These are phyloP conservation scores for Blastocystis sp. DNA, from an alignment of 352 stramenopile genomes.

Conservation along the genomic window DNA sequence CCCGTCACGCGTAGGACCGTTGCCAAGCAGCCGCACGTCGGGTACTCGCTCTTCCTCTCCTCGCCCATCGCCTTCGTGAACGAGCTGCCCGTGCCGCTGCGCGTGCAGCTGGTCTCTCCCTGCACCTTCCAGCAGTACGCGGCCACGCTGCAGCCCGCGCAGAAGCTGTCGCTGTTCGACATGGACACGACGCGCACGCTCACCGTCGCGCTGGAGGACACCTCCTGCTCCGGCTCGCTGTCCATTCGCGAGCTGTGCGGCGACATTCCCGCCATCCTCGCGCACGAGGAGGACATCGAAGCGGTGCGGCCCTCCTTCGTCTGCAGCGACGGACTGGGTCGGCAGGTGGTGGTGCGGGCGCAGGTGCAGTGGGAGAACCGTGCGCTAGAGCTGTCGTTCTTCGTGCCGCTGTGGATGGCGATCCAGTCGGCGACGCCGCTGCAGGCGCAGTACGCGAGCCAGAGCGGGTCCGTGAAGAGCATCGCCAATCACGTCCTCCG, in stretches of 20 bases:
- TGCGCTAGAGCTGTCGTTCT: not conserved
- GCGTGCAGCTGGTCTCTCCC: not conserved
- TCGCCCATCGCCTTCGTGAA: conserved; percentile 17
- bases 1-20: not conserved
- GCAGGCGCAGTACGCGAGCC: not conserved
- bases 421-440: not conserved
- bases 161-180: conserved; percentile 15
- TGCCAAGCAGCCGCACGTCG: conserved; percentile 1
- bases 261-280: not conserved
- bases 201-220: not conserved
- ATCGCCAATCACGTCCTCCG: not conserved
- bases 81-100: conserved; percentile 11
- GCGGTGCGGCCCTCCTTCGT: not conserved
- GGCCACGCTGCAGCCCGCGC: not conserved
- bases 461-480: not conserved
- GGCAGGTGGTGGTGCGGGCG: not conserved
- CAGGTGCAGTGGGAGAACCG: not conserved
- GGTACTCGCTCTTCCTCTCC: not conserved
- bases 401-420: not conserved
- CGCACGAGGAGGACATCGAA: not conserved
- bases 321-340: not conserved
- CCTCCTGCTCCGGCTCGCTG: not conserved
- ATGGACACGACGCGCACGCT: not conserved
- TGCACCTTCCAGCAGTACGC: not conserved
- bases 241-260: not conserved